Base-by-base conservation (phyloP, 2,329 filamentous ascomycete genomes). In the Hymenoscyphus fructigenus region DNA sequence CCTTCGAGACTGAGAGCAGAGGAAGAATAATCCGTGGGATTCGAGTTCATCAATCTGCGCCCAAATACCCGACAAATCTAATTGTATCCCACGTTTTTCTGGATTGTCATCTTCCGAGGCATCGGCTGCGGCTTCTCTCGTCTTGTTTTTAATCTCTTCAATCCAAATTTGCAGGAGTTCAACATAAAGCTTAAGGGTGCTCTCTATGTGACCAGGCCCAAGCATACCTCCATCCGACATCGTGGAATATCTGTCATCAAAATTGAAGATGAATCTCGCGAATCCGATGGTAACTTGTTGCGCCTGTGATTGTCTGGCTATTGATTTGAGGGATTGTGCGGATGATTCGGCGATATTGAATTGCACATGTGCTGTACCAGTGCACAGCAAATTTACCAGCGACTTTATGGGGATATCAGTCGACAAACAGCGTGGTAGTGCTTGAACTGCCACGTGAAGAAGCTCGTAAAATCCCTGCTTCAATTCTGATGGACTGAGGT, bases 161-260 rank as follows among this genome's bases (percentile, higher is more conserved):
- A 97, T 96, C 96, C 96, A 99, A 47, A 99, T 97, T 68, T 93
- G 89, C 14, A 99, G 82, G 5, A 99, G 80, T 77, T 99, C 93
- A 32, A 98, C 92, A 73, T 99, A 99, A 12, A 99, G 83, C 68
- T 91, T 89, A 23, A 99, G 78, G 0, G 95, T 99, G 70, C 89
- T 97, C 76, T 99, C 95, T 64, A 99, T 97, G 74, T 99, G 95
- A 4, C 90, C 91, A 38, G 92, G 89, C 0, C 94, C 95, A 28
- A 99, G 87, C 89, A 99, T 95, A 2, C 95, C 95, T 36, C 96
- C 95, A 74, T 99, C 95, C 10, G 93, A 97, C 88, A 98, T 97
- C 36, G 95, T 98, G 0, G 94, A 92, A 76, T 99, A 99, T 28
- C 93, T 88, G 70, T 96, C 93, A 76, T 99, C 96, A 76, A 98